phyloP scores from a whole-genome alignment of 129 eudicot genomes.

The Pittosporum tobira region DNA sequence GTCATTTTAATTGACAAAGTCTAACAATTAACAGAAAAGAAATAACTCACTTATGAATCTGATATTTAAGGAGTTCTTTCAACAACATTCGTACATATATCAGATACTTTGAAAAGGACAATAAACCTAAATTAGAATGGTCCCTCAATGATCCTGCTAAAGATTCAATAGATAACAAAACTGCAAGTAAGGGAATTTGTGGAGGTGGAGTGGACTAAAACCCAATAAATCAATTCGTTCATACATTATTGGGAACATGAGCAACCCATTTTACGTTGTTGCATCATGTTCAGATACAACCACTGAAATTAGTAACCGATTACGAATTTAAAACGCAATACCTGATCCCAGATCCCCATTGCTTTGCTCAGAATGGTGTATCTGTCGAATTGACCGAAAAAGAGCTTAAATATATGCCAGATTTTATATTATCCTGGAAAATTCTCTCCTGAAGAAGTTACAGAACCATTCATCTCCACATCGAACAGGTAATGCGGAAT shows the following conservation, averaged over 20 bases:
- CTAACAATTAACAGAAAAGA: too few relatives aligned
- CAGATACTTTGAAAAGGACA: too few relatives aligned
- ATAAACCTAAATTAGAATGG: too few relatives aligned
- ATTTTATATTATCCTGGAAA: not conserved
- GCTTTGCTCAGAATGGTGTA: not conserved
- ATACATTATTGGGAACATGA: not conserved
- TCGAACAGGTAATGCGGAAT: not conserved
- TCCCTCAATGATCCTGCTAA: too few relatives aligned
- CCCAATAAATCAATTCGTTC: too few relatives aligned
- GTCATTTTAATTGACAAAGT: too few relatives aligned
- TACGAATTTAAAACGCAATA: not conserved
- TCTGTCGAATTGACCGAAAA: not conserved
- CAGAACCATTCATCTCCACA: not conserved
- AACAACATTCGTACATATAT: too few relatives aligned
- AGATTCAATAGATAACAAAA: too few relatives aligned
- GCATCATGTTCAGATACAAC: not conserved
- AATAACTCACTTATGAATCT: too few relatives aligned
- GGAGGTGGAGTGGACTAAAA: too few relatives aligned
- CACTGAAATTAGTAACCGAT: not conserved
- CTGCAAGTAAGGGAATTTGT: too few relatives aligned
- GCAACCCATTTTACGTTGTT: not conserved
- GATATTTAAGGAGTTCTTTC: too few relatives aligned
- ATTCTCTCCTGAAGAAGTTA: slow-evolving; percentile 1
- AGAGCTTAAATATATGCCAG: not conserved
- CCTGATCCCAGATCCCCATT: not conserved